A percentile compares a stretch with the other conserved stretches of the same genome.
phyloP scores from a whole-genome alignment of 2,329 filamentous ascomycete genomes.

The Trichoderma sp. region DNA sequence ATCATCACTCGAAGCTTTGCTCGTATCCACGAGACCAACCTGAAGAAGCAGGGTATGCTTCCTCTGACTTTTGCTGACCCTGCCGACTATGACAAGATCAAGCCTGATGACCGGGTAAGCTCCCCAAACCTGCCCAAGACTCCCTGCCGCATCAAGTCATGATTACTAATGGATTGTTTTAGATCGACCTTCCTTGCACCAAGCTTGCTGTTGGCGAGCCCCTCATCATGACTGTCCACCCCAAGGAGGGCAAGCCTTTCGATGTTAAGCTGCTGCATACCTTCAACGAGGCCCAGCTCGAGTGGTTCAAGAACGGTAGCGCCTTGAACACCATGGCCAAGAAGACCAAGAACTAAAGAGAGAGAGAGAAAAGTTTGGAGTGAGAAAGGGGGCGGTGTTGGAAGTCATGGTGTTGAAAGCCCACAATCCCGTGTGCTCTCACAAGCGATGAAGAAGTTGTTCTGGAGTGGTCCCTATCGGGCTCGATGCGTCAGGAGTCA shows the following conservation, averaged over 20 bases:
- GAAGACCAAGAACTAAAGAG: conserved; percentile 44
- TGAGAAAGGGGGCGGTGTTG: neutral
- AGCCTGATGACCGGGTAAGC: conserved; percentile 78
- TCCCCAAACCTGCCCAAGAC: conserved; percentile 16
- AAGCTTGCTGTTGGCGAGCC: conserved; percentile 91
- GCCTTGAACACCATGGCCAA: conserved; percentile 99
- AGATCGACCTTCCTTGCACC: conserved; percentile 83
- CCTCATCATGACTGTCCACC: conserved; percentile 87
- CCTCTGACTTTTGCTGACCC: conserved; percentile 93
- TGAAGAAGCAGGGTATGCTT: conserved; percentile 99
- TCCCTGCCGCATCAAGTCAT: neutral
- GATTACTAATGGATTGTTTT: conserved; percentile 6
- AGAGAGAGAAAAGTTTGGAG: conserved; percentile 24
- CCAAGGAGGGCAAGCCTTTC: conserved; percentile 79
- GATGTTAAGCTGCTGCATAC: conserved; percentile 88
- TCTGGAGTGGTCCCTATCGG: neutral
- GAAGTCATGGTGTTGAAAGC: neutral
- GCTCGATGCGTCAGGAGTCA: conserved; percentile 14
- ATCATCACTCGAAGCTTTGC: conserved; percentile 96
- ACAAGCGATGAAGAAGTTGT: neutral
- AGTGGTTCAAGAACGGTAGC: conserved; percentile 99
- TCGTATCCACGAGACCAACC: conserved; percentile 99
- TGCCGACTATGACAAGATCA: conserved; percentile 97
- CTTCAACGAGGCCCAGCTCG: conserved; percentile 96
- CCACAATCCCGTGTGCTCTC: neutral